Base-by-base conservation (phyloP, 148 eudicot species). In the Rhododendron mucronatum region DNA sequence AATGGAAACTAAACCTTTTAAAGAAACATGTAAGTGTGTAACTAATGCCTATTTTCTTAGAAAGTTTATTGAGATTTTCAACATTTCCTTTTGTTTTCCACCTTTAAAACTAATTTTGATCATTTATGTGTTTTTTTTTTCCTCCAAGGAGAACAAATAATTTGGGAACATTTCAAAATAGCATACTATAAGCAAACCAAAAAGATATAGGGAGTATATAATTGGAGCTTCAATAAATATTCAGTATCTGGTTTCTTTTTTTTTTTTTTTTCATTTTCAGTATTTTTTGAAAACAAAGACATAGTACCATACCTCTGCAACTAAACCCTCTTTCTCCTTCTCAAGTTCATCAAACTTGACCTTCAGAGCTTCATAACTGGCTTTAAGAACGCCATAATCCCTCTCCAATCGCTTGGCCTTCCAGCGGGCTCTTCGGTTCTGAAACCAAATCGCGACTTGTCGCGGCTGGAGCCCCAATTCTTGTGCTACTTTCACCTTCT, bases 371-470 rank as follows among this genome's bases (percentile, higher is more conserved):
- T 89, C 90, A 51, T 86, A 89, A 82, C 84, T 77, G 80, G 87
- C 44, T 67, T 89, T 84, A 3, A 89, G 88, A 16, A 67, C 16
- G 11, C 39, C 55, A n/a, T 86, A 89, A 21, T 89, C 87, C 65
- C 51, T 88, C 76, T 90, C 90, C 44, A 90, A 28, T 44, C 81
- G 90, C 90, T 87, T 90, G 0, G 84, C 86, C 86, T 87, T 90
- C 89, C 88, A 88, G 2, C 92, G 89, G 15, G 92, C 92, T 28
- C 92, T 86, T 8, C 89, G 88, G 21, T 90, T 90, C 23, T 90
- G 92, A 84, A 90, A 90, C 92, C 92, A 90, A 48, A 88, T 87
- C 1, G 92, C 87, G 4, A 90, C 82, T 75, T 90, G 92, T 33
- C 90, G 84, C 0, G 92, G 92, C 23, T 85, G 83, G 47, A 90